Base-by-base conservation (phyloP, 1,139 yeast genomes). In the Yamadazyma pseudoaaseri region DNA sequence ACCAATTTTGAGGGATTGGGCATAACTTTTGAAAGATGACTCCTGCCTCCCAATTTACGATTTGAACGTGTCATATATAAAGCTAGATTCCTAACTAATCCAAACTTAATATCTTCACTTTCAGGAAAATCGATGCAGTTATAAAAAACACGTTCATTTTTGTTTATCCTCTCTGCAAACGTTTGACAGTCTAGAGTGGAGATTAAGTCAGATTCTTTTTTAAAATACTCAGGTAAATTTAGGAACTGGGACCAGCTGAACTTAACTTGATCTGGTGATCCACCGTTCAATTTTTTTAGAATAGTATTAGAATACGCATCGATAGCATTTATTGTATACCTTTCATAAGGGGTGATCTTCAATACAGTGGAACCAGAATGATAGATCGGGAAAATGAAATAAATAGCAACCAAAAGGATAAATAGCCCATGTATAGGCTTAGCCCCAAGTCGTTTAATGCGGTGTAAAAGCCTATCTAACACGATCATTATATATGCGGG, bases 71-170 rank as follows among this genome's bases (percentile, higher is more conserved):
- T 35, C 17, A 46, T 14, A 29, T 39, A 45, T 24, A 39, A 34
- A 12, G 39, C 31, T 6, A 44, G 41, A 31, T 45, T 46, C 30
- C 42, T 41, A 11, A 28, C 23, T 30, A 46, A 24, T 3, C 36
- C 29, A 13, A 46, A 38, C 1, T 49, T 47, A 13, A 33, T 31
- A 6, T 21, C 20, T 11, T 36, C 32, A 27, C 42, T 18, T 4
- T 38, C 40, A 4, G 49, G 45, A 21, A 42, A 46, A 26, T 46
- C 48, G 12, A 27, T 21, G 34, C 50, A 46, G 29, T 45, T 42
- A 30, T 26, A 44, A n/a, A 35, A 32, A 16, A 37, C 39, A 25
- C 35, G 34, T 15, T 42, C 45, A 17, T 41, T 29, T 30, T 38
- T 46, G n/a, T 32, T 24, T 20, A 46, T 37, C 27, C 45, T 25